These are phyloP conservation scores for Fusarium keratoplasticum DNA, from an alignment of 2,329 filamentous ascomycete species.

Conservation along the genomic window DNA sequence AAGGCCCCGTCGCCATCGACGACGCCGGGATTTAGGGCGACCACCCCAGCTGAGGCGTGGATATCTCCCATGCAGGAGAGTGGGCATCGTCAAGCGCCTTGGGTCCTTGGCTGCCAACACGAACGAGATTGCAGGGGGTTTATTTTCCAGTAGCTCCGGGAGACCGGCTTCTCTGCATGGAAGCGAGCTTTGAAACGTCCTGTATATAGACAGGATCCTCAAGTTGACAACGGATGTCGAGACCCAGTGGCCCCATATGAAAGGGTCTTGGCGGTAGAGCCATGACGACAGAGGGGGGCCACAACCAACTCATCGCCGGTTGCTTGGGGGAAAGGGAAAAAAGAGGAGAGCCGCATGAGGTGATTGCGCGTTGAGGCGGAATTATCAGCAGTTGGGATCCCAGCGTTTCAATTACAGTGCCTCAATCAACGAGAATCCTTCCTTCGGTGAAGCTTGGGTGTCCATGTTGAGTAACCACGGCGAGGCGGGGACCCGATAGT, in stretches of 20 bases:
- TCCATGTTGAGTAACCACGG: neutral
- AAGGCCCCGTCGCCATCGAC: conserved; percentile 2
- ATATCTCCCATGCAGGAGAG: conserved; percentile 20
- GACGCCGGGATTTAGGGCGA: neutral
- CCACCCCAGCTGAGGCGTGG: conserved; percentile 14
- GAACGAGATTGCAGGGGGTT: conserved; percentile 7
- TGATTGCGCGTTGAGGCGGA: conserved; percentile 14
- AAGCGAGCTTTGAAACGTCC: neutral
- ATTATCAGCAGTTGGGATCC: neutral
- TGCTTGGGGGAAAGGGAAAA: neutral
- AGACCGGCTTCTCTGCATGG: neutral
- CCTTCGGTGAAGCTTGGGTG: neutral
- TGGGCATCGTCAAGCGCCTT: conserved; percentile 3
- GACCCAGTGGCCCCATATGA: neutral
- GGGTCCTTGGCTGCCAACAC: neutral
- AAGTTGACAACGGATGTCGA: neutral
- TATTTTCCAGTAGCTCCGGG: neutral
- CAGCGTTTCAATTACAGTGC: neutral
- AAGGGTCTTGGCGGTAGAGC: neutral
- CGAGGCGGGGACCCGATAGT: neutral
- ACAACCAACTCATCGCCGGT: neutral
- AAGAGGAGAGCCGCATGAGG: conserved; percentile 21
- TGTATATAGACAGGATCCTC: neutral
- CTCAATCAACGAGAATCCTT: neutral
- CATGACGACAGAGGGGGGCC: neutral